Percentiles rank a stretch among this genome's conserved stretches.
These are phyloP conservation scores for Sarocladium kiliense DNA, from an alignment of 2,329 filamentous ascomycete species.

Conservation along the genomic window DNA sequence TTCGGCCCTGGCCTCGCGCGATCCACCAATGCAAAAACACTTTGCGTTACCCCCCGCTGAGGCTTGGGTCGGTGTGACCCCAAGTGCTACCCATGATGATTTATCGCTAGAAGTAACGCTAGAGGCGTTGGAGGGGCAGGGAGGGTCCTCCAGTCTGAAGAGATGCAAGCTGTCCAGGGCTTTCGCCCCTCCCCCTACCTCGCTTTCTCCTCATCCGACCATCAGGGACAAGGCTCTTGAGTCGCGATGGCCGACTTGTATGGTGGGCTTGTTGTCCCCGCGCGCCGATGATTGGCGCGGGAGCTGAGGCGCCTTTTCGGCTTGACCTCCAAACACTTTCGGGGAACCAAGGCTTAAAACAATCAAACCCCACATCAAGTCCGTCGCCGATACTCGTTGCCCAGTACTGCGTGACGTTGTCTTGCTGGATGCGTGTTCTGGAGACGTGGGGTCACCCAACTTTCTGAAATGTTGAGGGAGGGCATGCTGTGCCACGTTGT, in stretches of 20 bases:
- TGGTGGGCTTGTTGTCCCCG: constrained; percentile 5
- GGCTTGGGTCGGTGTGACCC: constrained; percentile 1
- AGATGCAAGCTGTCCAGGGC: background rate
- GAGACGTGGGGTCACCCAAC: constrained; percentile 5
- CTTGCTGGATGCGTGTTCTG: background rate
- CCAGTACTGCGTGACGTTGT: constrained; percentile 4
- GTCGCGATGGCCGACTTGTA: background rate
- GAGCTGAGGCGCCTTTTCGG: constrained; percentile 10
- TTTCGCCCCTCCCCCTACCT: background rate
- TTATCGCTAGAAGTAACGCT: constrained; percentile 1
- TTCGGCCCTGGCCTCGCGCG: background rate
- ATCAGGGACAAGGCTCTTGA: background rate
- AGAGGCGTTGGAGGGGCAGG: constrained; percentile 2
- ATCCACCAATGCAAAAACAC: constrained; percentile 5
- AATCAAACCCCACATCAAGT: constrained; percentile 3
- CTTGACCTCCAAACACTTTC: constrained; percentile 7
- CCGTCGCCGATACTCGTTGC: background rate
- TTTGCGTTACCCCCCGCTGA: constrained; percentile 6
- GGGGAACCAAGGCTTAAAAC: constrained; percentile 5
- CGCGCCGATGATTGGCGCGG: constrained; percentile 13
- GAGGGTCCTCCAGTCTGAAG: background rate
- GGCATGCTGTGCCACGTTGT: background rate
- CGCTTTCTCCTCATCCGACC: background rate
- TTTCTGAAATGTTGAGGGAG: constrained; percentile 3
- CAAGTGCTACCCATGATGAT: background rate